Base-by-base conservation (phyloP, 2,329 filamentous ascomycete genomes). In the Geosmithia putterillii region DNA sequence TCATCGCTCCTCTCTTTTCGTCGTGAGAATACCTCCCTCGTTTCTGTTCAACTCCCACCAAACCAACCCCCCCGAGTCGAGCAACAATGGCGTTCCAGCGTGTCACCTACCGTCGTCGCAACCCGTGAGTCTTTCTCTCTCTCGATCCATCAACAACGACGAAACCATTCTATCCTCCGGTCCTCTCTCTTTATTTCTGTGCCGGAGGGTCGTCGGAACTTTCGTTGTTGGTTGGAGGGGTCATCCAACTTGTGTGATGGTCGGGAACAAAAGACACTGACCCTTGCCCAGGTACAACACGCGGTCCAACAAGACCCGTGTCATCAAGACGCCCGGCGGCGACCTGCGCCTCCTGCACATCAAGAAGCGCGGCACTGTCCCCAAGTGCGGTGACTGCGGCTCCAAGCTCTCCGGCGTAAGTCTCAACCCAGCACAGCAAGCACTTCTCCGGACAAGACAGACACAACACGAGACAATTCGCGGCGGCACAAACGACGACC, bases 341-440 rank as follows among this genome's bases (percentile, higher is more conserved):
- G 80, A 90, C 69, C 82, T 95, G 63, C 83, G 92, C 69, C 83
- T 95, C 66, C 85, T 96, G 60, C 90, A 98, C 83, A 89, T 95
- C 78, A 96, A 96, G 86, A 98, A 98, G 87, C 86, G 83, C 69
- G 92, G 89, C 60, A 94, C 88, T 67, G 85, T 89, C 54, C 92
- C 92, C 66, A 98, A 98, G 80, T 98, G 92, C 69, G 86, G 94
- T 79, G 92, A 98, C 79, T 98, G 94, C 66, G 92, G 92, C 65
- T 81, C 80, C 75, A 96, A 96, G 78, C 84, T 98, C 63, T 81
- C 87, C 65, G 92, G 92, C 71, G 89, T 98, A 86, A 84, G 88
- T 94, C 51, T 45, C 52, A 44, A 39, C 44, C 41, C 44, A 47
- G 47, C 40, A 35, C 20, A 39, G 42, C 41, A 14, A 36, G 14